Evolutionary conservation across 2,329 filamentous ascomycete genomes (phyloP), one percentile per base, ranked within the genome.

Genomic region (Cercospora janseana): DNA sequence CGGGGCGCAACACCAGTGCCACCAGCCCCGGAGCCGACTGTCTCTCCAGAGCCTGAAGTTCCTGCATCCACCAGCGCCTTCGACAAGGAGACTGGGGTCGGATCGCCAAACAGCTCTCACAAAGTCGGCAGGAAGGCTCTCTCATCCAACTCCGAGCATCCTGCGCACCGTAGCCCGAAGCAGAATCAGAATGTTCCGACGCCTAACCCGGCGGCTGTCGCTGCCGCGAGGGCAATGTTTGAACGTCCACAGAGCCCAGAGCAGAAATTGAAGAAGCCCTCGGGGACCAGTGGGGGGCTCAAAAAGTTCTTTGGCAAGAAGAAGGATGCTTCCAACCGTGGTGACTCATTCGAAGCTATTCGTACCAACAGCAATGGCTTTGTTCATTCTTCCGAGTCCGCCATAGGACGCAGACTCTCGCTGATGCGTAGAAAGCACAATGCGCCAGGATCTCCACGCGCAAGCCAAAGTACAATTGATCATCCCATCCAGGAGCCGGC

Each of bases 251-350:
- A 41, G 32, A 67, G 52, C 61, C 65, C 52, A 64, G 67, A 47
- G 35, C 53, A 48, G 41, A 60, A 63, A 7, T 59, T 61, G 29
- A 73, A 70, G 61, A 77, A 75, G 62, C 59, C 72, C 38, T 69
- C 70, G 59, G 66, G 63, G 7, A 59, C 65, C 31, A 72, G 73
- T 28, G 59, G 57, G 40, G 63, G 81, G 12, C 76, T 87, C 59
- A 79, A 79, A 55, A 86, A 85, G 68, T 72, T 87, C 32, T 87
- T 87, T 62, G 76, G 77, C 38, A 79, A 81, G 59, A 75, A 74
- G 59, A 85, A 81, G 70, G 83, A 82, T 62, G 60, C 52, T 74
- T 78, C 52, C 63, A 70, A 57, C 21, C 57, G 63, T 6, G 49
- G 47, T 10, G 54, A 58, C 21, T 65, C 61, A 6, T 51, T 83